Base-by-base conservation (phyloP, 331 rosid species). In the Spiraea crenata region DNA sequence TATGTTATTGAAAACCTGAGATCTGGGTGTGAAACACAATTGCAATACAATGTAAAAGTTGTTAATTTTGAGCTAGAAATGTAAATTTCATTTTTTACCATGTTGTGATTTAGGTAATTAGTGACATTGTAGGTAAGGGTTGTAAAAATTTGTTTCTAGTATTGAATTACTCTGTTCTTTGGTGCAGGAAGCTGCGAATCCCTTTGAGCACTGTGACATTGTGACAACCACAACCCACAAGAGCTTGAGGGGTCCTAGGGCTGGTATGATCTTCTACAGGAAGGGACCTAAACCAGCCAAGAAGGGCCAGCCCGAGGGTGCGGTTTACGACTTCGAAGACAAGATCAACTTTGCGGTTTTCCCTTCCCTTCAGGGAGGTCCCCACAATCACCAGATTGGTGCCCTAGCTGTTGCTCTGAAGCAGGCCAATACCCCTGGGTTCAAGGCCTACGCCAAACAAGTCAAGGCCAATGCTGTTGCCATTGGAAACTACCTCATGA, bases 331-430 rank as follows among this genome's bases (percentile, higher is more conserved):
- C 19, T 91, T 87, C 40, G 99, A 95, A 82, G 99, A 95, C 88
- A 95, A 86, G 81, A 81, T 95, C 77, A 95, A 95, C 82, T 95
- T 95, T 66, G 84, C 99, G 3, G 99, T 95, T 44, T 91, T 95
- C 80, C 99, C 99, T 12, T 83, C 99, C 58, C 99, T 95, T 57
- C 99, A 95, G 82, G 99, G 99, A 51, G 99, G 99, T 60, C 99
- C 99, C 52, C 99, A 95, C 81, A 95, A 95, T 74, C 99, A 95
- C 83, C 99, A 95, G 82, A 95, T 95, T 16, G 99, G 98, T 79
- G 99, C 99, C 57, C 93, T 95, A 13, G 99, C 99, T 50, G 99
- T 95, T 56, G 99, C 99, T 58, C 74, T 95, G 71, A 95, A 95
- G 79, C 99, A 95, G 89, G 83, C 92, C 62, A 52, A 71, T 80